Base-by-base conservation (phyloP, 495 filamentous ascomycete species). In the Hyaloscypha variabilis region DNA sequence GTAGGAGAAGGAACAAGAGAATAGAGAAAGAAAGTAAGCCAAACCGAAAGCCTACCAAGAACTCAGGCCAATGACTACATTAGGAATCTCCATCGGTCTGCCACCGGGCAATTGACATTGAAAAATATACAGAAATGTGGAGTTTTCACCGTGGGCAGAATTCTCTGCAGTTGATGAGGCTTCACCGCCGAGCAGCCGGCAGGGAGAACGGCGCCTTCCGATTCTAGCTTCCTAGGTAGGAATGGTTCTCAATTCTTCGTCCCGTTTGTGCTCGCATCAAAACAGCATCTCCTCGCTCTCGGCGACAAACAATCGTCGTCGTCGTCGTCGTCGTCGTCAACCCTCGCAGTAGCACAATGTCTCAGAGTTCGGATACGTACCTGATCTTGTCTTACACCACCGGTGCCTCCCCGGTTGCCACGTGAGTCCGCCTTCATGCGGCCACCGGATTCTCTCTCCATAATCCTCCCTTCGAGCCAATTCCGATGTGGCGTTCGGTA, bases 401-500 rank as follows among this genome's bases (percentile, higher is more conserved):
- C 39, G 39, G 39, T 17, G 19, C 11, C 39, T 46, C 39, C 39
- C 17, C 39, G 11, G 39, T 17, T 46, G 39, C 39, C 39, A 46
- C 39, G 39, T 46, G 39, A 46, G 39, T 8, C 11, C 10, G 8
- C 6, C 39, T 17, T 46, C 39, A 46, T 34, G 31, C 39, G 39
- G 31, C 31, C 31, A 36, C 17, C 39, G 17, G 4, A 4, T 46
- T 54, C 23, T 25, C 23, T 23, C 25, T 13, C 29, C 19, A 25
- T 17, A 17, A 21, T 25, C 54, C 54, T n/a, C 60, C 26, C 49
- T 53, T 54, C n/a, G 25, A 55, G 39, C 24, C 5, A 4, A 5
- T 5, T 39, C 65, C 60, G 65, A 67, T 31, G 60, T 29, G 59
- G 36, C 25, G 6, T 23, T 61, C 52, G 29, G 51, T 28, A 24